Evolutionary conservation across 352 stramenopile species (phyloP), one percentile per base, ranked within the genome.

Genomic region (Pythium aristosporum): DNA sequence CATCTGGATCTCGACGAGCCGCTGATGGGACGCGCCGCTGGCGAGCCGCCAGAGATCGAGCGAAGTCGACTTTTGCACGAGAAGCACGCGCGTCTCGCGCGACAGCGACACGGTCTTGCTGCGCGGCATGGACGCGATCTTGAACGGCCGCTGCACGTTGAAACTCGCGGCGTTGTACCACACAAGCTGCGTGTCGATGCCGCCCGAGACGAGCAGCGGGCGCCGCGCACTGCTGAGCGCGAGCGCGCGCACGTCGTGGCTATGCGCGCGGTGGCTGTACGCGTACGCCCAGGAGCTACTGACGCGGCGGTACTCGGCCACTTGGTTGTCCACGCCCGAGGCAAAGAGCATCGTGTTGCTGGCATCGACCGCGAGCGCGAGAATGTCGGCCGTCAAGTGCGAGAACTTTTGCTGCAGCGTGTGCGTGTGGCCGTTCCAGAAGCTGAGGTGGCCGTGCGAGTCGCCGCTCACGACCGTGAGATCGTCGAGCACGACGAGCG

Each of bases 101-200:
- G 81, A 77, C 32, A 92, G 67, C 28, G 83, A 75, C 25, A 94
- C 79, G 5, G 79, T 83, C 61, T 85, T 76, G 51, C 71, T 81
- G 69, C 92, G 82, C 52, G 87, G 82, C 79, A 92, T 97, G 28
- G 94, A 96, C 68, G 90, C 92, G 48, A 95, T 89, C 67, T 96
- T 96, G 68, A 73, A 80, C 8, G 95, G 92, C 2, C 93, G 86
- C 60, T 79, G 75, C 20, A 86, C 82, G 67, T 86, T 80, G 70
- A 98, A 98, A 37, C 80, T 87, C 43, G 79, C 67, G 21, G 88
- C 85, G 49, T 77, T 72, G 74, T 98, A 98, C 68, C 87, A 96
- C 48, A 96, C 96, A 8, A 98, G 67, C 74, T 98, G 94, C 15
- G 93, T 98, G 85, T 98, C 95, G 49, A 98, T 83, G 52, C 95